phyloP scores from a whole-genome alignment of 2,329 filamentous ascomycete species.

The Cladophialophora chaetospira region DNA sequence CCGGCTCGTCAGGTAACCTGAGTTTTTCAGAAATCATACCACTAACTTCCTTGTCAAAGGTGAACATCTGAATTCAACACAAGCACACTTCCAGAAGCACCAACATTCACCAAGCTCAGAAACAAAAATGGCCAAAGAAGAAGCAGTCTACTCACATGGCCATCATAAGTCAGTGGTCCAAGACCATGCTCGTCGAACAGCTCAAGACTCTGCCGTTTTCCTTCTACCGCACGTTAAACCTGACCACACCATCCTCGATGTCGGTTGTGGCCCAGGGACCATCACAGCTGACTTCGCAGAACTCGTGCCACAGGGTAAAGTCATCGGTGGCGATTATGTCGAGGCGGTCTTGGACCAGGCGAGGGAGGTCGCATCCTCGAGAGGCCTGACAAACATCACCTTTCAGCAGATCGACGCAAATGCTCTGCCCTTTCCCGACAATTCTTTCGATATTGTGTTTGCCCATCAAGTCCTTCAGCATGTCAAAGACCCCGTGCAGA shows the following conservation, averaged over 20 bases:
- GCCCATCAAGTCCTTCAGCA: constrained; percentile 62
- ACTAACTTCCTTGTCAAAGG: no score
- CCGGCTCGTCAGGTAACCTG: background rate
- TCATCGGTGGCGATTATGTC: constrained; percentile 42
- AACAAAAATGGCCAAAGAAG: constrained; percentile 21
- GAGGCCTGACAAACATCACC: constrained; percentile 39
- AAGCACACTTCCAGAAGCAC: background rate
- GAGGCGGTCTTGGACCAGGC: constrained; percentile 39
- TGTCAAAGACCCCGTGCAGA: constrained; percentile 52
- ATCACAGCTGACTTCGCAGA: constrained; percentile 46
- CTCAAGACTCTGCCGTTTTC: constrained; percentile 43
- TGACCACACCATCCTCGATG: constrained; percentile 43
- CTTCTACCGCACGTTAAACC: constrained; percentile 43
- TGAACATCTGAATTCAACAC: no score
- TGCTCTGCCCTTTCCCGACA: constrained; percentile 47
- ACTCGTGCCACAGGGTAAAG: constrained; percentile 42
- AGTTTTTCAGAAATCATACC: no score
- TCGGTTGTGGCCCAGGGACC: constrained; percentile 49
- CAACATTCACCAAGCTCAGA: background rate
- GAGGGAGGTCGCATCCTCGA: constrained; percentile 33
- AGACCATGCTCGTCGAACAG: constrained; percentile 40
- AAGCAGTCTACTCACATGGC: constrained; percentile 42
- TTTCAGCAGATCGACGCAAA: constrained; percentile 46
- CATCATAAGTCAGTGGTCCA: constrained; percentile 42
- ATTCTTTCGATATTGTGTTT: constrained; percentile 61